Base-by-base conservation (phyloP, 108 stramenopile species). In the Schizochytrium sp. region DNA sequence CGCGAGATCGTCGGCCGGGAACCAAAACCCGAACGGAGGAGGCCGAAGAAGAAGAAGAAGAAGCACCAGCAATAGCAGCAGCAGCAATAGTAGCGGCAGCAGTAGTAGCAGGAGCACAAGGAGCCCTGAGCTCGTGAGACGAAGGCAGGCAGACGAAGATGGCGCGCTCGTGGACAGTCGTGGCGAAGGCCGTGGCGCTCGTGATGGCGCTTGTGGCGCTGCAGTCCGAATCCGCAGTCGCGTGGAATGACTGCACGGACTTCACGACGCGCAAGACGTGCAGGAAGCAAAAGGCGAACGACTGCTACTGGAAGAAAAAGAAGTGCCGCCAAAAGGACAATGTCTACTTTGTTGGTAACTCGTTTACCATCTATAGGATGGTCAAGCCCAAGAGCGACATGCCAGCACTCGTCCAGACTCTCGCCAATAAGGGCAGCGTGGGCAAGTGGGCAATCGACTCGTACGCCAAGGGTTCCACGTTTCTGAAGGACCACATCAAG, bases 331-430 rank as follows among this genome's bases (percentile, higher is more conserved):
- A 83, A 45, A 47, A 53, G 76, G 48, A 21, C 28, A 83, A 53
- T 34, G 76, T 53, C 51, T 53, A 53, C 76, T 83, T 83, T 83
- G 76, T 83, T 12, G 76, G 76, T 16, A 83, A 83, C 76, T 53
- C 48, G n/a, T 83, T 83, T 4, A 83, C 76, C 16, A 83, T 83
- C 23, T 18, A 69, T 3, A 28, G 63, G 12, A 23, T 16, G 14
- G 21, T 6, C 25, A 18, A 6, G 21, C 63, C 63, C 63, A 47
- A 53, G 51, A 83, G 25, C 48, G 28, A 53, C 48, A n/a, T 83
- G 45, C 76, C 76, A 1, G 51, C 3, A 18, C 10, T 53, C n/a
- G 45, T 83, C 14, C 6, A 47, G 6, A 53, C n/a, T 12, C 45
- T 83, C 3, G 76, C 76, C 10, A 83, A 83, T 4, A 83, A 83